Base-by-base conservation (phyloP, 768 basidiomycete genomes). In the Leccinum disarticulatum region DNA sequence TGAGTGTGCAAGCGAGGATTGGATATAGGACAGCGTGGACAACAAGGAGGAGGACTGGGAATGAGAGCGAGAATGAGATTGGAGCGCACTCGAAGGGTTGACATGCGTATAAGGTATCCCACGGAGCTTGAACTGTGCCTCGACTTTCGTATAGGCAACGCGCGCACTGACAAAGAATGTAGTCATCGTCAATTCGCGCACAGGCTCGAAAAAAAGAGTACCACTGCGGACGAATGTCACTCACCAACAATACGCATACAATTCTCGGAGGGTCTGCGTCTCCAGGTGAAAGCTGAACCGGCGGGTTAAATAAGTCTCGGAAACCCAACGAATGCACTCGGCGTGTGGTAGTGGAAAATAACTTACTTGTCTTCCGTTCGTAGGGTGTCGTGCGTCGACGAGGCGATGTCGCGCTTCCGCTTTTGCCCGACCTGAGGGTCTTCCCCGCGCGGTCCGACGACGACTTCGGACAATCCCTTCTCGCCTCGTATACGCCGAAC, bases 211-310 rank as follows among this genome's bases (percentile, higher is more conserved):
- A 31, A 15, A 47, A 61, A 33, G 25, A 28, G n/a, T 8, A 15
- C 6, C 11, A 14, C 3, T 10, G 3, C 5, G 17, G 27, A 50
- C 2, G 30, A 9, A 50, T n/a, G n/a, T 22, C 4, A 68, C 77
- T 65, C 62, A 93, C 93, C 92, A 91, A 76, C 91, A 95, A 71
- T 93, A 95, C 35, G 87, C 87, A 68, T 93, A 94, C 10, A 95
- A 74, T 67, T 93, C 89, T 59, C 88, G 80, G 17, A 94, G 73
- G 6, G 87, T 83, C 64, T 86, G 86, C 0, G 87, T 87, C 54
- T 90, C 87, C 25, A 96, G 72, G 61, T 85, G 79, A 70, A 92
- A 93, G 49, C 77, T 75, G 51, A 43, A 43, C 9, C 41, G 15
- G n/a, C 9, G 22, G 1, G 6, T 4, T 8, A 10, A 27, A 54